Percentiles rank a stretch among this genome's conserved stretches.
phyloP scores from a whole-genome alignment of 805 yeast species.

The Sugiyamaella qingdaonensis region DNA sequence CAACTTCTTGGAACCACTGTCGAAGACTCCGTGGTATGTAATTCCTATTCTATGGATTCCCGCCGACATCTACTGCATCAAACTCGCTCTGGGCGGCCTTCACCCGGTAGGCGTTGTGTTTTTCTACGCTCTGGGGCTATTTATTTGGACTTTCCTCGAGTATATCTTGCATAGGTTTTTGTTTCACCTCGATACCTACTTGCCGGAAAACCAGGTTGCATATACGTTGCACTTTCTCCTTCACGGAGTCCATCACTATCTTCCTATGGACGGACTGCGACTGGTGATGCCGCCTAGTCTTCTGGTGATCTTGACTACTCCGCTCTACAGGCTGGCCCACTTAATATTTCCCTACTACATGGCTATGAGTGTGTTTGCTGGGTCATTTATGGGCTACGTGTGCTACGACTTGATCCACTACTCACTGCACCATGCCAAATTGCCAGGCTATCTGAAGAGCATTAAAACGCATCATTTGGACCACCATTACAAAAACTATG shows the following conservation, averaged over 20 bases:
- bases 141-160: slow-evolving; percentile 91
- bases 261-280: slow-evolving; percentile 93
- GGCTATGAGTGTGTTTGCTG: slow-evolving; percentile 93
- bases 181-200: slow-evolving; percentile 83
- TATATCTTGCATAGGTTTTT: slow-evolving; percentile 83
- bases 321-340: slow-evolving; percentile 78
- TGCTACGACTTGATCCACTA: slow-evolving; percentile 93
- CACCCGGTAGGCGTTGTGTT: slow-evolving; percentile 43
- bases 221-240: slow-evolving; percentile 81
- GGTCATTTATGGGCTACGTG: slow-evolving; percentile 92
- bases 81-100: slow-evolving; percentile 53
- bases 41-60: slow-evolving; percentile 89
- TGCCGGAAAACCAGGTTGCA: slow-evolving; percentile 75
- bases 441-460: slow-evolving; percentile 73
- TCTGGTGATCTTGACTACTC: slow-evolving; percentile 65
- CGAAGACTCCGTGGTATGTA: slow-evolving; percentile 92
- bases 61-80: slow-evolving; percentile 59
- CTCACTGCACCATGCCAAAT: slow-evolving; percentile 78
- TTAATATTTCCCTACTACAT: slow-evolving; percentile 67
- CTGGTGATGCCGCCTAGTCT: slow-evolving; percentile 96
- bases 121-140: slow-evolving; percentile 75
- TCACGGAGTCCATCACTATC: slow-evolving; percentile 95
- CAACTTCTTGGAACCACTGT: slow-evolving; percentile 85
- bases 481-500: slow-evolving; percentile 96
- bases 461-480: slow-evolving; percentile 90